phyloP scores from a whole-genome alignment of 2,329 filamentous ascomycete species.

The Colletotrichum sp. region DNA sequence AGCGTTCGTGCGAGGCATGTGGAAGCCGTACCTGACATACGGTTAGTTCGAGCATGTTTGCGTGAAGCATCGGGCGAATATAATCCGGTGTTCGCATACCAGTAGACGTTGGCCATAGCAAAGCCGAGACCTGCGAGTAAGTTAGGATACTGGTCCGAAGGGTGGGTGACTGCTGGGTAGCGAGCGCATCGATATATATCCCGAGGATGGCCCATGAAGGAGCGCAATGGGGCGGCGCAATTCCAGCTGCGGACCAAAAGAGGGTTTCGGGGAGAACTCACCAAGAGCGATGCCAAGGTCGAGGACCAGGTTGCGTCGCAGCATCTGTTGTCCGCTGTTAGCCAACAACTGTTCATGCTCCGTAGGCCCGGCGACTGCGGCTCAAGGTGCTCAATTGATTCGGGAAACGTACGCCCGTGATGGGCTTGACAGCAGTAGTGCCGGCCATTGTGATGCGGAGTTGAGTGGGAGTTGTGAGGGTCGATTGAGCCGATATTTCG shows the following conservation, averaged over 20 bases:
- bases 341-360: constrained; percentile 18
- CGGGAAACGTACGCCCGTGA: constrained; percentile 61
- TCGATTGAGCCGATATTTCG: constrained; percentile 13
- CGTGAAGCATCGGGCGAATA: background rate
- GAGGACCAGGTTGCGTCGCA: constrained; percentile 63
- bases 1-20: constrained; percentile 63
- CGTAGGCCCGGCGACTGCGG: constrained; percentile 8
- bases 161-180: background rate
- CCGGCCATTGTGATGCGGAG: constrained; percentile 49
- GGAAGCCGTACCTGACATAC: constrained; percentile 63
- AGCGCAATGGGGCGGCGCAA: background rate
- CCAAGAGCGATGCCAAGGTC: constrained; percentile 62
- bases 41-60: background rate
- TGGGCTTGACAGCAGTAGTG: constrained; percentile 49
- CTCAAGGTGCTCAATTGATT: constrained; percentile 33
- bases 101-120: constrained; percentile 60
- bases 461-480: constrained; percentile 1
- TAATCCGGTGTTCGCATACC: constrained; percentile 46
- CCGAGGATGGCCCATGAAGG: background rate
- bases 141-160: constrained; percentile 34
- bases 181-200: background rate
- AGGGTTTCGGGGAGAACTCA: constrained; percentile 38
- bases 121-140: constrained; percentile 55
- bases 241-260: background rate
- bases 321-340: constrained; percentile 56